A percentile compares a stretch with the other conserved stretches of the same genome.
Conservation (phyloP, 331 rosid genomes). For the Quercus phellos region DNA sequence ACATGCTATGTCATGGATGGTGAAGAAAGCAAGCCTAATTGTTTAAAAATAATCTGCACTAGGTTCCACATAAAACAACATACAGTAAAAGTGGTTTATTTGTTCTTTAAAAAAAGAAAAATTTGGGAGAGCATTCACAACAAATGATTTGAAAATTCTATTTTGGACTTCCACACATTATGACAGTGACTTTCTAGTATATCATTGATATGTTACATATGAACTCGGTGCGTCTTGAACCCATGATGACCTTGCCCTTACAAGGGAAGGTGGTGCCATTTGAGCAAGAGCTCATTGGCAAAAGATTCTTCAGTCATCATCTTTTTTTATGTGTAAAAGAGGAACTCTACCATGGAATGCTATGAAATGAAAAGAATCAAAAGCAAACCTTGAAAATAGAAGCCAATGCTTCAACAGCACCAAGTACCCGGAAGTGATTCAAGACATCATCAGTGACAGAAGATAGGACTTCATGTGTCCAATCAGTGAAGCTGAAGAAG, state of each 20-base stretch:
- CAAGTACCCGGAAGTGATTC: conserved; percentile 77
- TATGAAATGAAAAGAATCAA: conserved; percentile 12
- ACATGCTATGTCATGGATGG: neutral
- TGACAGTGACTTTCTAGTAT: neutral
- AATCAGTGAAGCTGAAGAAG: conserved; percentile 70
- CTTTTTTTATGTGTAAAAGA: neutral
- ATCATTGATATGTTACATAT: too few relatives aligned
- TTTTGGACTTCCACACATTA: neutral
- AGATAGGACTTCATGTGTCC: conserved; percentile 80
- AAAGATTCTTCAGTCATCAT: neutral
- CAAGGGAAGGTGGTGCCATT: too few relatives aligned
- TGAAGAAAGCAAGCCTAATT: neutral
- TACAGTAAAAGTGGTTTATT: neutral
- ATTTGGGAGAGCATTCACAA: neutral
- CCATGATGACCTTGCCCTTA: too few relatives aligned
- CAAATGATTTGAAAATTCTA: neutral
- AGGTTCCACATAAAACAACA: neutral
- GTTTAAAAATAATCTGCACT: neutral
- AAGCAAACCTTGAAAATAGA: conserved; percentile 76
- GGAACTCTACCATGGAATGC: neutral
- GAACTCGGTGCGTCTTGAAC: too few relatives aligned
- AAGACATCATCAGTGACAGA: conserved; percentile 51
- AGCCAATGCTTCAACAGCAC: conserved; percentile 65
- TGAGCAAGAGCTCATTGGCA: too few relatives aligned
- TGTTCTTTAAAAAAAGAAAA: neutral